Percentiles rank a stretch among this genome's conserved stretches.
Conservation (phyloP, 768 basidiomycete genomes). For the Leccinum fibrillosum region DNA sequence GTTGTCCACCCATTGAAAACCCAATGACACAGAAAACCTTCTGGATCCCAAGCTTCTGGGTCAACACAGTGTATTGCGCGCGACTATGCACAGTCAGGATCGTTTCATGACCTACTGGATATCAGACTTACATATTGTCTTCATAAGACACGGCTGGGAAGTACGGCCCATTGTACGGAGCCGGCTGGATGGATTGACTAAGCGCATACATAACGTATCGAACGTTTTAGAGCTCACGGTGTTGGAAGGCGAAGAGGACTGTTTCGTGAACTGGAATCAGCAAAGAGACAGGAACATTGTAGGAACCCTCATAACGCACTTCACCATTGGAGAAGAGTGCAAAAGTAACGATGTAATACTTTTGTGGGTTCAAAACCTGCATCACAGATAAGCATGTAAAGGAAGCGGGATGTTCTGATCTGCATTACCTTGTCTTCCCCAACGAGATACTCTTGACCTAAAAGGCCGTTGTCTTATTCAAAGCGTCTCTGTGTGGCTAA, state of each 20-base stretch:
- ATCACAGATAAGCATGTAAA: not conserved
- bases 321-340: conserved; percentile 60
- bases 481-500: not conserved
- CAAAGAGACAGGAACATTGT: not conserved
- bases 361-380: conserved; percentile 46
- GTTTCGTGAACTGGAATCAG: not conserved
- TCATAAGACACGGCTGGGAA: conserved; percentile 57
- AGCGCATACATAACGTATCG: not conserved
- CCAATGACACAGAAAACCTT: conserved; percentile 35
- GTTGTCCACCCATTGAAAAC: conserved; percentile 60
- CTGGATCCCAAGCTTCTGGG: conserved; percentile 20
- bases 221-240: conserved; percentile 20
- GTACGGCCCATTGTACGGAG: conserved; percentile 58
- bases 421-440: conserved; percentile 46
- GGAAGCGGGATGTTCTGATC: not conserved
- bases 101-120: not conserved
- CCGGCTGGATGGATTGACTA: conserved; percentile 33
- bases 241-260: conserved; percentile 65
- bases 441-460: conserved; percentile 50
- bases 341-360: conserved; percentile 56
- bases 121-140: conserved; percentile 48
- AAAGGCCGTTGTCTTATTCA: conserved; percentile 15
- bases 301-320: conserved; percentile 29
- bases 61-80: conserved; percentile 56
- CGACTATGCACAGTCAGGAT: conserved; percentile 34